Evolutionary conservation across 176 grass and related monocot species (phyloP).

Genomic region (bread wheat (Triticum aestivum)): IWGSC_CS_RefSeq_v2.1 NC_057807.1:672712972-672713471

Average conservation of each 20-base stretch:
- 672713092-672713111: conserved; percentile 72
- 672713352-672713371: no score
- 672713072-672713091: conserved; percentile 63
- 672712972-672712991: no score
- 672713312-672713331: no score
- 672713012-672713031: conserved; percentile 25
- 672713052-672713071: conserved; percentile 27
- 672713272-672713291: background rate
- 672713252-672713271: background rate
- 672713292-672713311: no score
- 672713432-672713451: no score
- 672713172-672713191: background rate
- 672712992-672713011: conserved; percentile 5
- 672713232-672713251: background rate
- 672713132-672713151: background rate
- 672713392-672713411: no score
- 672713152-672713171: background rate
- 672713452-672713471: no score
- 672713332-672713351: no score
- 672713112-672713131: conserved; percentile 51
- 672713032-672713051: conserved; percentile 22
- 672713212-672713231: background rate
- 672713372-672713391: no score
- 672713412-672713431: no score
- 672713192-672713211: background rate